These are phyloP conservation scores for Sporobolomyces pararoseus DNA, from an alignment of 768 basidiomycete species.

Conservation along the genomic window DNA sequence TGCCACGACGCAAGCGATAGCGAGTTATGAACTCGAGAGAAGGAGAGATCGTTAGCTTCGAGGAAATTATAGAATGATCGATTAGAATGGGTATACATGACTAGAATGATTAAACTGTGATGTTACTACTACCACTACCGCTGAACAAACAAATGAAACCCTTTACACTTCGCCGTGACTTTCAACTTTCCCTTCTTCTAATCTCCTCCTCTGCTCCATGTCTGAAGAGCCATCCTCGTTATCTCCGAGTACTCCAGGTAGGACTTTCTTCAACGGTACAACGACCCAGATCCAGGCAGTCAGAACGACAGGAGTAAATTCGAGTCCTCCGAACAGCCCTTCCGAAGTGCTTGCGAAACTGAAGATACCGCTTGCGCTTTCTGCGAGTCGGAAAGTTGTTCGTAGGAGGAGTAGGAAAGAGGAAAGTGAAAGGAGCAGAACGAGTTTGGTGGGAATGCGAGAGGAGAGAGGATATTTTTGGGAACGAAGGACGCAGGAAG, in stretches of 20 bases:
- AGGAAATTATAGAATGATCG: too few species aligned
- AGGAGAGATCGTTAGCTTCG: too few species aligned
- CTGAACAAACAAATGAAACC: too few species aligned
- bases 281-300: conserved; percentile 10
- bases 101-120: too few species aligned
- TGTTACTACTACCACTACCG: too few species aligned
- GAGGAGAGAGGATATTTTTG: background rate
- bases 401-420: conserved; percentile 3
- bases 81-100: too few species aligned
- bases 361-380: conserved; percentile 11
- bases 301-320: conserved; percentile 30
- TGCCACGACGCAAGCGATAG: too few species aligned
- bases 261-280: conserved; percentile 4
- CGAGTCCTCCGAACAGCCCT: conserved; percentile 26
- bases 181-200: too few species aligned
- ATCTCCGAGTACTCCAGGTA: background rate
- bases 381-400: conserved; percentile 13
- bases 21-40: too few species aligned
- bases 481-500: conserved; percentile 40
- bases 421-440: background rate
- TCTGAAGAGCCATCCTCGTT: too few species aligned
- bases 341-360: conserved; percentile 9
- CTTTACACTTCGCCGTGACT: too few species aligned
- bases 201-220: too few species aligned
- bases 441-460: background rate